Percentiles rank a stretch among this genome's conserved stretches.
These are phyloP conservation scores for Mortierella sp. DNA, from an alignment of 371 early-diverging fungal species.

Conservation along the genomic window DNA sequence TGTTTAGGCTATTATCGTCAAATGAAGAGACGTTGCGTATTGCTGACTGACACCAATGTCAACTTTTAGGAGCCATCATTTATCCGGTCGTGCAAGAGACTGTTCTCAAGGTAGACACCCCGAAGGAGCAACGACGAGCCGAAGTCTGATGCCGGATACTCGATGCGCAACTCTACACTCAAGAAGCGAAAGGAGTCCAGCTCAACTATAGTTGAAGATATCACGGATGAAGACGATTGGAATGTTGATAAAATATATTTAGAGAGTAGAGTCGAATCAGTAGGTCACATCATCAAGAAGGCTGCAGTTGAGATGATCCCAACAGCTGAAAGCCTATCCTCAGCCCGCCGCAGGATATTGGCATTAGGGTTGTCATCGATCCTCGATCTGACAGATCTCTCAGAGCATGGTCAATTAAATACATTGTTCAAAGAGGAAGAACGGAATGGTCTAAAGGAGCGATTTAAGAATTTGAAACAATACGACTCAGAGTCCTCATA, in stretches of 20 bases:
- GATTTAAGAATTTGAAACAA: conserved; percentile 1
- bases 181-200: background rate
- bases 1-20: background rate
- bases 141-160: background rate
- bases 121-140: background rate
- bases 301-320: background rate
- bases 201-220: background rate
- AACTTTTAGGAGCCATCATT: background rate
- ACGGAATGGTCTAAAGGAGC: background rate
- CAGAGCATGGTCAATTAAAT: background rate
- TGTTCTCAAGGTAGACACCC: background rate
- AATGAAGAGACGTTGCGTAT: background rate
- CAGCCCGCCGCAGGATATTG: background rate
- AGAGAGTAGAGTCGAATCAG: background rate
- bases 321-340: background rate
- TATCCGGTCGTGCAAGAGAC: background rate
- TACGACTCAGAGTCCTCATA: background rate
- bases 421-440: conserved; percentile 1
- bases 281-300: conserved; percentile 2
- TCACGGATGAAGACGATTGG: background rate
- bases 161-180: background rate
- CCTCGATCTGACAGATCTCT: background rate
- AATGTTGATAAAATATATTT: background rate
- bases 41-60: background rate
- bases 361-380: background rate